Conservation (phyloP, 768 basidiomycete species). For the Suillus variegatus region DNA sequence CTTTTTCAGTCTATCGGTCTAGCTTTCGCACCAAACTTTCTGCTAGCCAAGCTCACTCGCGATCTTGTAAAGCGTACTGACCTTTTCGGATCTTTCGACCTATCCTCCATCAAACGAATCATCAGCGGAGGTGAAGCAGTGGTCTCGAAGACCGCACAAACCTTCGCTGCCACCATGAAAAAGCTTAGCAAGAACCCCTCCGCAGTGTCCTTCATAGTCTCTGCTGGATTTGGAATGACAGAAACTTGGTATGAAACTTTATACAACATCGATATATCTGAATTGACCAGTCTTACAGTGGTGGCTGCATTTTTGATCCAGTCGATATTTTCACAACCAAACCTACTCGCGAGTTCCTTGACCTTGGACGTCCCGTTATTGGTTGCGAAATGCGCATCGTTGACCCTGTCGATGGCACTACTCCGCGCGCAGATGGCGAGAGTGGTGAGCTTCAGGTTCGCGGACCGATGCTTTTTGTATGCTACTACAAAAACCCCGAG, state of each 20-base stretch:
- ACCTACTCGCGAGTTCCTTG: slow-evolving; percentile 36
- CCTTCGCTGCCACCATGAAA: slow-evolving; percentile 35
- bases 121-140: slow-evolving; percentile 47
- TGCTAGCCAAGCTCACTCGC: slow-evolving; percentile 39
- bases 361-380: slow-evolving; percentile 31
- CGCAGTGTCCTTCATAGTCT: slow-evolving; percentile 15
- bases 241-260: slow-evolving; percentile 37
- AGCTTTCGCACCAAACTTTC: slow-evolving; percentile 43
- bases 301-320: slow-evolving; percentile 43
- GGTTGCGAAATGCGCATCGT: slow-evolving; percentile 41
- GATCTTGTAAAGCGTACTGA: slow-evolving; percentile 30
- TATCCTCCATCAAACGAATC: slow-evolving; percentile 35
- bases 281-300: slow-evolving; percentile 16
- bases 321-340: slow-evolving; percentile 21
- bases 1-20: slow-evolving; percentile 29
- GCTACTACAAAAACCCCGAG: slow-evolving; percentile 49
- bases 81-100: slow-evolving; percentile 31
- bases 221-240: slow-evolving; percentile 43
- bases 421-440: slow-evolving; percentile 29
- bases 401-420: slow-evolving; percentile 28
- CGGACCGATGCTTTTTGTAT: slow-evolving; percentile 39
- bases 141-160: slow-evolving; percentile 38
- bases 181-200: slow-evolving; percentile 25
- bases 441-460: slow-evolving; percentile 42
- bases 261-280: not conserved